Evolutionary conservation across 2,329 filamentous ascomycete genomes (phyloP), one percentile per base, ranked within the genome.

Genomic region (Chalara sp.): DNA sequence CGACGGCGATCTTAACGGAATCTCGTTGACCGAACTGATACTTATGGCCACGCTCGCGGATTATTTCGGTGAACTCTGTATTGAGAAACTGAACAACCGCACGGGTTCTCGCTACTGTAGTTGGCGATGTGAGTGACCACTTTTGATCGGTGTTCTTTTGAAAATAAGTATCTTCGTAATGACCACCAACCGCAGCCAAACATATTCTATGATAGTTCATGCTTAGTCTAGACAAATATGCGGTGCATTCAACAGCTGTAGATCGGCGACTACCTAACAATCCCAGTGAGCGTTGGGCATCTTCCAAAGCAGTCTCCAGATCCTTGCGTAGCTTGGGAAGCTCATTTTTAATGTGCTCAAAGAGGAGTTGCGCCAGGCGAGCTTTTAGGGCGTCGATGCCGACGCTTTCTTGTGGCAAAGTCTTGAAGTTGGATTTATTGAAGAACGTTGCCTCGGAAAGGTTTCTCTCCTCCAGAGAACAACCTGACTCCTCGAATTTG

Each of bases 401-500:
- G 3, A 63, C 44, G 28, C 33, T 50, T 6, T 63, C 50, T 6
- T 50, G 37, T 0, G 61, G 53, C 4, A 66, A 32, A 0, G 8
- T 13, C 1, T 61, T 66, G 52, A 64, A 68, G 13, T 59, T 62
- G 1, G 60, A 61, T 0, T 43, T 58, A 0, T 54, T 50, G 42
- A 67, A 63, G 49, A 54, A 67, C 1, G 21, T 32, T 1, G 12
- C 46, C 46, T 63, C 64, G 3, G 53, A 48, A 6, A 39, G 32
- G 40, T 61, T 62, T 30, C 62, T 55, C 53, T 56, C 45, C 43
- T 45, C 33, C 1, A 63, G 6, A 35, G 65, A 50, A 59, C 57
- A 37, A 54, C 70, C 45, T 52, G 66, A 46, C 51, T 70, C 56
- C 54, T 76, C 57, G 55, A 66, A 69, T 49, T 68, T 59, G 33